phyloP scores from a whole-genome alignment of 768 basidiomycete genomes.

The Pholiota conissans region DNA sequence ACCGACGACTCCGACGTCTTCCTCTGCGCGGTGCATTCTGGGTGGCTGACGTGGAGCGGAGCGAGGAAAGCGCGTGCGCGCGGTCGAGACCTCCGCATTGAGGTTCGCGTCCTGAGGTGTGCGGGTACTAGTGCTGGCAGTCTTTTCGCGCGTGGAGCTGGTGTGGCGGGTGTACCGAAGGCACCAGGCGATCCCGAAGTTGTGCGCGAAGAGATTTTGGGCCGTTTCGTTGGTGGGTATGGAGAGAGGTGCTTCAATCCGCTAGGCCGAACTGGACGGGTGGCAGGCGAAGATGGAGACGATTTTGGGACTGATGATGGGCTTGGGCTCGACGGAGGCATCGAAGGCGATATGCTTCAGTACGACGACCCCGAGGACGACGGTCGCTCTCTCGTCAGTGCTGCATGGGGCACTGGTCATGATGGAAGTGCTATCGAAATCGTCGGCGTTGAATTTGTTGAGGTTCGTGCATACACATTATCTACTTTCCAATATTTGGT shows the following conservation, averaged over 20 bases:
- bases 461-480: conserved; percentile 42
- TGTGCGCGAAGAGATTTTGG: conserved; percentile 43
- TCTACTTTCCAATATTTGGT: background rate
- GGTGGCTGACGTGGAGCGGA: conserved; percentile 51
- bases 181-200: conserved; percentile 18
- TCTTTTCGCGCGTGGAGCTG: conserved; percentile 21
- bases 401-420: conserved; percentile 77
- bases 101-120: conserved; percentile 40
- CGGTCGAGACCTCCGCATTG: conserved; percentile 40
- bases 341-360: conserved; percentile 4
- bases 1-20: conserved; percentile 79
- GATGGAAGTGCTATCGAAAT: conserved; percentile 79
- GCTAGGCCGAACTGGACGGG: conserved; percentile 23
- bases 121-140: conserved; percentile 29
- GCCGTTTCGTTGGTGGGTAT: conserved; percentile 47
- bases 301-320: conserved; percentile 10
- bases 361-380: conserved; percentile 49
- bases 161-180: conserved; percentile 7
- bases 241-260: conserved; percentile 38
- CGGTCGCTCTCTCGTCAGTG: conserved; percentile 61
- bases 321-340: conserved; percentile 8
- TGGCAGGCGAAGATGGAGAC: conserved; percentile 16
- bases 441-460: conserved; percentile 58
- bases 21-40: conserved; percentile 67
- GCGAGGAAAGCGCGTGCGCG: conserved; percentile 35